These are phyloP conservation scores for Penicillium sp. DNA, from an alignment of 2,329 filamentous ascomycete species.

Conservation along the genomic window DNA sequence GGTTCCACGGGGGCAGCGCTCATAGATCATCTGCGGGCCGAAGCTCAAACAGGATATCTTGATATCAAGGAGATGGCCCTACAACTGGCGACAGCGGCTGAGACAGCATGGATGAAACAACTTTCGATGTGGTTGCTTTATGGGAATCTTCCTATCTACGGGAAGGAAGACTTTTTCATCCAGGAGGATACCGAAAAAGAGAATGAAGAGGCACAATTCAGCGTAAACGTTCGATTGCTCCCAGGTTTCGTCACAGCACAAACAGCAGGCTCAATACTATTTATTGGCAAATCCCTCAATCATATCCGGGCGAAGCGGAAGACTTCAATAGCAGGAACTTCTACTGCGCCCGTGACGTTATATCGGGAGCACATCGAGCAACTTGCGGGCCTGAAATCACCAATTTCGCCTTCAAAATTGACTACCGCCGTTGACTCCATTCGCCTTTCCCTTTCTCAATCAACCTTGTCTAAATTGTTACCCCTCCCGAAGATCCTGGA, in stretches of 20 bases:
- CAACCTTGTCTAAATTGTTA: slow-evolving; percentile 70
- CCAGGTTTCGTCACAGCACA: slow-evolving; percentile 69
- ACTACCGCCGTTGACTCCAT: slow-evolving; percentile 66
- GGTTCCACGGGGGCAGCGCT: slow-evolving; percentile 60
- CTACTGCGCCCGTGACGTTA: slow-evolving; percentile 50
- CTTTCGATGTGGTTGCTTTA: slow-evolving; percentile 85
- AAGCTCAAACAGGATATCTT: slow-evolving; percentile 76
- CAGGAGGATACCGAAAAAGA: slow-evolving; percentile 38
- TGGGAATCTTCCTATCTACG: slow-evolving; percentile 69
- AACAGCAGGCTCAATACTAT: slow-evolving; percentile 74
- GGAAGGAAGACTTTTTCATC: slow-evolving; percentile 80
- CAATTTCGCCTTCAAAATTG: slow-evolving; percentile 63
- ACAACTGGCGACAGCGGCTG: slow-evolving; percentile 65
- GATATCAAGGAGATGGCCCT: slow-evolving; percentile 72
- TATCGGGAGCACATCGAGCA: slow-evolving; percentile 42
- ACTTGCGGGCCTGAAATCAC: slow-evolving; percentile 60
- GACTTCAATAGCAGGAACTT: slow-evolving; percentile 25
- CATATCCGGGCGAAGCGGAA: slow-evolving; percentile 57
- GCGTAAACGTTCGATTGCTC: slow-evolving; percentile 52
- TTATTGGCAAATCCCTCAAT: slow-evolving; percentile 80
- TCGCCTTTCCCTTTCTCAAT: slow-evolving; percentile 70
- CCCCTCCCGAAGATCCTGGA: slow-evolving; percentile 69
- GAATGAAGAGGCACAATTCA: slow-evolving; percentile 47
- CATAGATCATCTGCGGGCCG: slow-evolving; percentile 65
- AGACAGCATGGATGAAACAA: slow-evolving; percentile 85